These are phyloP conservation scores for Cucumis sativus DNA, from an alignment of 306 rosid genomes.

Conservation along the genomic window DNA sequence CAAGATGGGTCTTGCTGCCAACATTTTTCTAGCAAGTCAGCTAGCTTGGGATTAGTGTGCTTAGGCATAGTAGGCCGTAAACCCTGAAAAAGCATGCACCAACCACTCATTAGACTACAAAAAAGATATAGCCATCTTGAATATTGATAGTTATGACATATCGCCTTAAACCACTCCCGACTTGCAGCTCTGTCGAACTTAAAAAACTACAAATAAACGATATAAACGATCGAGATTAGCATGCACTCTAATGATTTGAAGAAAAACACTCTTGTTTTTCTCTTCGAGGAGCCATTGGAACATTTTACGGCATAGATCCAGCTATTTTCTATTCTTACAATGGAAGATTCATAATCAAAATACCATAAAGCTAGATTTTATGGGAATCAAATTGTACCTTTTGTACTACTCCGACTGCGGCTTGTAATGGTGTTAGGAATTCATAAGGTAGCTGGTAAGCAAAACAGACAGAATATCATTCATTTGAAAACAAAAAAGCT, in stretches of 20 bases:
- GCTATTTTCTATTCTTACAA: neutral
- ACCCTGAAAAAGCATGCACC: constrained; percentile 35
- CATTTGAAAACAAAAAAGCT: neutral
- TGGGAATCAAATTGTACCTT: constrained; percentile 36
- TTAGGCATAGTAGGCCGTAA: constrained; percentile 79
- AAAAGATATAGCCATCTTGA: neutral
- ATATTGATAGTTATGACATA: neutral
- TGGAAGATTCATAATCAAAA: neutral
- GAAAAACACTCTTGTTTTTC: neutral
- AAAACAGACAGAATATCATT: neutral
- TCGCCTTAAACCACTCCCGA: no score
- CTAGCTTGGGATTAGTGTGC: constrained; percentile 68
- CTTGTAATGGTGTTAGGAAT: constrained; percentile 85
- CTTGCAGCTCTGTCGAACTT: no score
- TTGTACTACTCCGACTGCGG: constrained; percentile 95
- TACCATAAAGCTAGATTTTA: constrained; percentile 1
- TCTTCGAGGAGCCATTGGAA: neutral
- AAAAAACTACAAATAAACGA: neutral
- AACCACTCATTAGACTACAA: neutral
- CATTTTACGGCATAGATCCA: neutral
- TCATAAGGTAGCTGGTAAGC: constrained; percentile 85
- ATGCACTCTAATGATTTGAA: neutral
- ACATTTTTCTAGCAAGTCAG: constrained; percentile 66
- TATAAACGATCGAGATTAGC: neutral
- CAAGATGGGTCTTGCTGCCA: constrained; percentile 84